These are phyloP conservation scores for Chaetomium tenue DNA, from an alignment of 495 filamentous ascomycete genomes.

Conservation along the genomic window DNA sequence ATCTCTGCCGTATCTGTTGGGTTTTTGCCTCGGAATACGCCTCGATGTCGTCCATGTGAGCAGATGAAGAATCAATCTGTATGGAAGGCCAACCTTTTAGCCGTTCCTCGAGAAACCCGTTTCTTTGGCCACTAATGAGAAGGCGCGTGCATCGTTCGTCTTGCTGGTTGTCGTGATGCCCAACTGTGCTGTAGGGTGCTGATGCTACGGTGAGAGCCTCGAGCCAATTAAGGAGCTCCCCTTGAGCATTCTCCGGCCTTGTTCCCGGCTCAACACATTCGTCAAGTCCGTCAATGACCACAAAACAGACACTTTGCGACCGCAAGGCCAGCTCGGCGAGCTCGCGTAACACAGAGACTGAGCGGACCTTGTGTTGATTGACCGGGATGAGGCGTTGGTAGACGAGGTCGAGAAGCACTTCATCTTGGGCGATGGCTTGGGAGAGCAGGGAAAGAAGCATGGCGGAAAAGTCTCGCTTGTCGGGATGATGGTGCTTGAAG, in stretches of 20 bases:
- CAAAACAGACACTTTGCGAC: neutral
- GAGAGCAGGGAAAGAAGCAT: neutral
- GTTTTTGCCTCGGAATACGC: neutral
- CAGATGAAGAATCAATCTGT: neutral
- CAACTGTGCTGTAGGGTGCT: neutral
- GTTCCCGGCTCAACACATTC: neutral
- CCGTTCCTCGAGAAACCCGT: neutral
- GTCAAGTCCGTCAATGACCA: slow-evolving; percentile 1
- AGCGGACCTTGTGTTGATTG: neutral
- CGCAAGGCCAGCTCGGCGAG: neutral
- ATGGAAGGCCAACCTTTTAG: neutral
- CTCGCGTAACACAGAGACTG: neutral
- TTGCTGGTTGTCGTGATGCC: too few relatives aligned
- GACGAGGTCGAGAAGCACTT: neutral
- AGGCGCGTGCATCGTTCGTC: neutral
- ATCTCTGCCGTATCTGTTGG: neutral
- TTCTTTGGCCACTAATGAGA: slow-evolving; percentile 4
- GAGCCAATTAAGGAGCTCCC: neutral
- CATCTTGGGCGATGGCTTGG: neutral
- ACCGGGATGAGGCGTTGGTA: neutral
- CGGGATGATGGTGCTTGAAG: slow-evolving; percentile 7
- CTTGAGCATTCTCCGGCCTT: neutral
- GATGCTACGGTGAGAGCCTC: neutral
- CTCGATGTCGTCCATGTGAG: slow-evolving; percentile 1
- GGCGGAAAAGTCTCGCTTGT: neutral